Conservation (phyloP, 2,329 filamentous ascomycete species). For the Sordariomycetes sp. region DNA sequence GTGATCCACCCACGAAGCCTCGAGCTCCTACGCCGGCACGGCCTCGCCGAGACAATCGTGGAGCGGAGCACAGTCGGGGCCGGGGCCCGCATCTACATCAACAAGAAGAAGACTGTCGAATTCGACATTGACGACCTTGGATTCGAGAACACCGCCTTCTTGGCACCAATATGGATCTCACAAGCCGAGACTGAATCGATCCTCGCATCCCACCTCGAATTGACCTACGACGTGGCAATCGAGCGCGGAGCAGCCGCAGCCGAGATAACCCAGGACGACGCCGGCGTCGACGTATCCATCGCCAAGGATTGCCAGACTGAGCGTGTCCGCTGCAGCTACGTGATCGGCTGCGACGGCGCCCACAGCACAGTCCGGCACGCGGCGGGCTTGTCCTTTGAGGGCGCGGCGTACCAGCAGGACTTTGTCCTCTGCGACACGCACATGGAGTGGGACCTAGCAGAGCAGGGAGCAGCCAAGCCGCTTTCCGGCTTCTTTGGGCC, state of each 20-base stretch:
- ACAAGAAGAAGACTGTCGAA: constrained; percentile 15
- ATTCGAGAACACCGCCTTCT: constrained; percentile 16
- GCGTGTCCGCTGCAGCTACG: constrained; percentile 20
- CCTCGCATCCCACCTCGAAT: constrained; percentile 14
- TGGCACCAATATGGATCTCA: constrained; percentile 15
- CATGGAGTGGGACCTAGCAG: constrained; percentile 7
- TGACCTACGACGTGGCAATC: constrained; percentile 11
- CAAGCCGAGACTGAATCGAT: constrained; percentile 20
- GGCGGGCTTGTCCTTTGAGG: constrained; percentile 23
- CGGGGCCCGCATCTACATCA: constrained; percentile 22
- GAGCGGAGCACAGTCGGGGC: constrained; percentile 19
- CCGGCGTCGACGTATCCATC: constrained; percentile 14
- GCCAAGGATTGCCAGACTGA: constrained; percentile 10
- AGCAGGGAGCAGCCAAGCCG: constrained; percentile 5
- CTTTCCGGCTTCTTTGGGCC: constrained; percentile 14
- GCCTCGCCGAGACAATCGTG: constrained; percentile 20
- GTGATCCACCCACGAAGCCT: constrained; percentile 33
- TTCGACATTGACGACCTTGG: constrained; percentile 18
- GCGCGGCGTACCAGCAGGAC: constrained; percentile 24
- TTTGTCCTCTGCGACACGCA: constrained; percentile 30
- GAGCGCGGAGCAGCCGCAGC: constrained; percentile 17
- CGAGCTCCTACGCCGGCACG: constrained; percentile 33
- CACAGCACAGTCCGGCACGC: constrained; percentile 26
- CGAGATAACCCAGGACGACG: constrained; percentile 14
- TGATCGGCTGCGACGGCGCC: constrained; percentile 33